Conservation (phyloP, 345 rosid genomes). For the Citrus trifoliata region DNA sequence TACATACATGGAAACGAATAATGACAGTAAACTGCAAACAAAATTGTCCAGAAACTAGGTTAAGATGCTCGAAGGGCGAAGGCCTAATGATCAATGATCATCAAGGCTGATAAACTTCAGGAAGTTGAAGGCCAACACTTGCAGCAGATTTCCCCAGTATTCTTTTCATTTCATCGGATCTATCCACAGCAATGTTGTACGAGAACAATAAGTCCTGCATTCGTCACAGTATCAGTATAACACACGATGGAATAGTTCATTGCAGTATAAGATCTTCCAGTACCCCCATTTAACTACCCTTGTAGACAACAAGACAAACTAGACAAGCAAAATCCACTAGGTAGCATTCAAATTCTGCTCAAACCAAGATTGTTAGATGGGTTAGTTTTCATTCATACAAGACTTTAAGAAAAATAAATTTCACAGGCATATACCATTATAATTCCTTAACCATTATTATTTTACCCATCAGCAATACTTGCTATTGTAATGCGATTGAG, state of each 20-base stretch:
- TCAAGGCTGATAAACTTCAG: conserved; percentile 73
- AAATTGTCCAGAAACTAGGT: background rate
- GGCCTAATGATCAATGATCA: background rate
- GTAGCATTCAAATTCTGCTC: background rate
- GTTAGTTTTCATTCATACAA: background rate
- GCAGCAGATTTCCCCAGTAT: conserved; percentile 80
- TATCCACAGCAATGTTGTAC: conserved; percentile 86
- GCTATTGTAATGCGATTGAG: background rate
- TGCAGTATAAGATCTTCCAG: background rate
- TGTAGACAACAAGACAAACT: background rate
- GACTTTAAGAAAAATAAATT: background rate
- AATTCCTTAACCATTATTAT: background rate
- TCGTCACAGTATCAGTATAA: background rate
- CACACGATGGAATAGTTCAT: background rate
- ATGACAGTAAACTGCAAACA: background rate
- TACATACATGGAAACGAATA: background rate
- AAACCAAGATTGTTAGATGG: background rate
- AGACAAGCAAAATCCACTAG: background rate
- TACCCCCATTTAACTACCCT: background rate
- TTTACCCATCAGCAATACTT: background rate
- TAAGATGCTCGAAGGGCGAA: background rate
- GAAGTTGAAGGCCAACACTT: conserved; percentile 91
- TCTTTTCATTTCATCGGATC: conserved; percentile 77
- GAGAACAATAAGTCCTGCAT: conserved; percentile 79
- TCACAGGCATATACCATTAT: background rate